Evolutionary conservation across 257 asterid species (phyloP).

Genomic region (Buddleja alternifolia): DNA sequence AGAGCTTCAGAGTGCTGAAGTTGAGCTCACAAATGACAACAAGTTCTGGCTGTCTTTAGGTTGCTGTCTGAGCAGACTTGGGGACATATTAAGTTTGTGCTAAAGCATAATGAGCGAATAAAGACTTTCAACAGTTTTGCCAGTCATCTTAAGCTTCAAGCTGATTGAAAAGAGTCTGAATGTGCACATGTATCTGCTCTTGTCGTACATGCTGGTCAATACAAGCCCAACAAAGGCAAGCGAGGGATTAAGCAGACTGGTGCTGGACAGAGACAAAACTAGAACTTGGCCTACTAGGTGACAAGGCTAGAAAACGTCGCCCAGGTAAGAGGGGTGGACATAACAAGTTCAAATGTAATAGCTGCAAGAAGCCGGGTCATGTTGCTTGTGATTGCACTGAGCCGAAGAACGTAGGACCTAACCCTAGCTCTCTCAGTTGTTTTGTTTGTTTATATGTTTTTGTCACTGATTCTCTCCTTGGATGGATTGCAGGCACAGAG

Average conservation of each 20-base stretch:
- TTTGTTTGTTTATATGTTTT: not conserved
- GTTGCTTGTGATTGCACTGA: not conserved
- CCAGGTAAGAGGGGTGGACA: not conserved
- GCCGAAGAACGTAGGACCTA: not conserved
- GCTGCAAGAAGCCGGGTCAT: not conserved
- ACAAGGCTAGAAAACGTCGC: not conserved
- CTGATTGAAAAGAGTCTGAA: not conserved
- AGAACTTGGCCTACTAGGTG: not conserved
- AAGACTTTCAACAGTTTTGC: conserved; percentile 17
- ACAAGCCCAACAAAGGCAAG: not conserved
- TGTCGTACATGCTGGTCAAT: not conserved
- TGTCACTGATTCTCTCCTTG: too few relatives aligned
- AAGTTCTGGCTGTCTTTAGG: not conserved
- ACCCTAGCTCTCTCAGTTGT: not conserved
- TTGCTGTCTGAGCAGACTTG: not conserved
- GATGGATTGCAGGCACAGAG: too few relatives aligned
- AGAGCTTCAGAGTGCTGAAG: not conserved
- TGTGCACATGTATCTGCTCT: not conserved
- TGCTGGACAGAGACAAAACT: too few relatives aligned
- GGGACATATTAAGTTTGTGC: conserved; percentile 3
- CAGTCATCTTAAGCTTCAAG: not conserved
- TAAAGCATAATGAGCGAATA: not conserved
- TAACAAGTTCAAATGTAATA: not conserved
- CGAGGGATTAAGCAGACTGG: not conserved
- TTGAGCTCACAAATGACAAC: not conserved